Conservation (phyloP, 345 rosid species). For the Gossypium turneri region DNA sequence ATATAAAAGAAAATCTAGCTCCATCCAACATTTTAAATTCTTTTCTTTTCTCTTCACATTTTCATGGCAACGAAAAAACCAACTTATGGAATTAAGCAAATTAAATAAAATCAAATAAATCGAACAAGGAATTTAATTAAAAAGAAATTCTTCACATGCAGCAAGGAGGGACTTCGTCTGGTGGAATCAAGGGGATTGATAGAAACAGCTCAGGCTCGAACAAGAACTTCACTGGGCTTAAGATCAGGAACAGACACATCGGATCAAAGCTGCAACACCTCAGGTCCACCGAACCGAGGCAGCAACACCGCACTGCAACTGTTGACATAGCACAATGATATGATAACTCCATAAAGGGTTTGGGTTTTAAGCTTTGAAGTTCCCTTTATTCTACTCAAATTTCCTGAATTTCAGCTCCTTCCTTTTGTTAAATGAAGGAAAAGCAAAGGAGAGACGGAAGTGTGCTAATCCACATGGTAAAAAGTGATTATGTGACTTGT, state of each 20-base stretch:
- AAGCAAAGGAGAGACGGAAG: background rate
- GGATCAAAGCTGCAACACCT: slow-evolving; percentile 68
- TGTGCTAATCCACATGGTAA: background rate
- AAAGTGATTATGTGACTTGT: background rate
- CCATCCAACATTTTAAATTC: background rate
- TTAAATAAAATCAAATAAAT: background rate
- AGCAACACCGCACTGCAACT: slow-evolving; percentile 77
- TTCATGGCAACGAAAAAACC: background rate
- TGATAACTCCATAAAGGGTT: background rate
- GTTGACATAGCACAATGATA: slow-evolving; percentile 36
- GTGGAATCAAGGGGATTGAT: slow-evolving; percentile 85
- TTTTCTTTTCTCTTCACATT: background rate
- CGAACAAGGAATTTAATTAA: background rate
- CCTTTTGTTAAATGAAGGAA: background rate
- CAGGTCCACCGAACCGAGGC: slow-evolving; percentile 90
- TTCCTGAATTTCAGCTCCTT: background rate
- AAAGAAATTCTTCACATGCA: background rate
- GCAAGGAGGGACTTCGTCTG: slow-evolving; percentile 42
- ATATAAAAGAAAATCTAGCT: background rate
- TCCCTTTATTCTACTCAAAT: background rate
- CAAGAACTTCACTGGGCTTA: slow-evolving; percentile 76
- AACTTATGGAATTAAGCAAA: background rate
- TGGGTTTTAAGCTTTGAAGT: slow-evolving; percentile 4
- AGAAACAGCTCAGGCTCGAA: slow-evolving; percentile 79
- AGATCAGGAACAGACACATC: slow-evolving; percentile 72